These are phyloP conservation scores for Cystobasidium ongulense DNA, from an alignment of 768 basidiomycete species.

Conservation along the genomic window DNA sequence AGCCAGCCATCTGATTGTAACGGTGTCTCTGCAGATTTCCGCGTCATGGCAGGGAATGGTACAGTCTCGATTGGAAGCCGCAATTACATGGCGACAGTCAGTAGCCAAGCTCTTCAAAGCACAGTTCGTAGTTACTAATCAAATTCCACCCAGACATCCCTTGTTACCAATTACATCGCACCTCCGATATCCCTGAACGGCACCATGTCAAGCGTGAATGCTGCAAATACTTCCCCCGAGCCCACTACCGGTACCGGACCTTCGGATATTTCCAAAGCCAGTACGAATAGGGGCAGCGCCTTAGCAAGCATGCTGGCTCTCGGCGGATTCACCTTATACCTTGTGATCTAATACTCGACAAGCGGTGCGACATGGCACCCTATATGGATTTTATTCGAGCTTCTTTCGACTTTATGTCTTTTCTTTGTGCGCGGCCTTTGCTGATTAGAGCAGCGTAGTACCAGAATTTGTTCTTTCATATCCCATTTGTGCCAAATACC, in stretches of 20 bases:
- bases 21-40: slow-evolving; percentile 24
- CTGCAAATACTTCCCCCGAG: not conserved
- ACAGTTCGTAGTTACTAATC: not conserved
- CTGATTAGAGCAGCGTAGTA: too few species aligned
- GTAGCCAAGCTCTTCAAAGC: not conserved
- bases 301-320: not conserved
- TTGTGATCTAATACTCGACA: not conserved
- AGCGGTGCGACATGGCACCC: not conserved
- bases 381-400: not conserved
- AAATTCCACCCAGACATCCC: not conserved
- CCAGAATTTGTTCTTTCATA: too few species aligned
- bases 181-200: not conserved
- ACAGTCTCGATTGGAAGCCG: not conserved
- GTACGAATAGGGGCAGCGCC: not conserved
- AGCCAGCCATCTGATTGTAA: not conserved
- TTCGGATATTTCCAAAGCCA: not conserved
- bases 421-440: too few species aligned
- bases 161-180: not conserved
- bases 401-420: not conserved
- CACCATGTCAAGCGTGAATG: not conserved
- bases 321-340: not conserved
- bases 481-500: too few species aligned
- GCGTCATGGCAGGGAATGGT: slow-evolving; percentile 20
- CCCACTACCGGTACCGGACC: not conserved
- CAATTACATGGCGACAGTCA: slow-evolving; percentile 12